Percentiles rank a stretch among this genome's conserved stretches.
These are phyloP conservation scores for Huntiella bhutanensis DNA, from an alignment of 2,329 filamentous ascomycete genomes.

Conservation along the genomic window DNA sequence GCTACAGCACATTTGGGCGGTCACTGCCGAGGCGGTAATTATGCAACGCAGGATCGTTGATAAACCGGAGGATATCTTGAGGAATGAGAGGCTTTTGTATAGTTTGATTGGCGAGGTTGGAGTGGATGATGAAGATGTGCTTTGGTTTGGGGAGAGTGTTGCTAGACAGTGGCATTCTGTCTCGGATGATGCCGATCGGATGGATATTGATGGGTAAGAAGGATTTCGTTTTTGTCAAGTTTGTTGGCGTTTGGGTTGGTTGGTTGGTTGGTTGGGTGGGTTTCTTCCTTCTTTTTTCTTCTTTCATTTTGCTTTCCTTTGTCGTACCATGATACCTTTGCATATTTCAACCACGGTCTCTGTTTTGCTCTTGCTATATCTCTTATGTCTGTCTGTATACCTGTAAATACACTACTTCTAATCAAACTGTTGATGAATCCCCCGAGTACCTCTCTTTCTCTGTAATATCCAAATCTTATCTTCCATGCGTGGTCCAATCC, in stretches of 20 bases:
- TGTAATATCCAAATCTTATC: slow-evolving; percentile 23
- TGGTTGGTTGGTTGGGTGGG: not conserved
- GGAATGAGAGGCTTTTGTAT: slow-evolving; percentile 42
- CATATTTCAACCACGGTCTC: not conserved
- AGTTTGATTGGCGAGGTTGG: slow-evolving; percentile 46
- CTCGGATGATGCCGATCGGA: slow-evolving; percentile 31
- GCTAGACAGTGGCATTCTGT: slow-evolving; percentile 34
- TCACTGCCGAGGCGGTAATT: slow-evolving; percentile 43
- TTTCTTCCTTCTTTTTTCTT: not conserved
- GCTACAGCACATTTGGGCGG: slow-evolving; percentile 42
- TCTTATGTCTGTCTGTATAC: not conserved
- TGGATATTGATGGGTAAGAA: slow-evolving; percentile 9
- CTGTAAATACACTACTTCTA: not conserved
- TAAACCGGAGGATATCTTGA: slow-evolving; percentile 39
- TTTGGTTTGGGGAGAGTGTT: slow-evolving; percentile 37
- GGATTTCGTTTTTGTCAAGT: not conserved
- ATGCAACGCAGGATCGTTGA: slow-evolving; percentile 39
- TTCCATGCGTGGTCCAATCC: slow-evolving; percentile 43
- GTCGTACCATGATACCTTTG: not conserved
- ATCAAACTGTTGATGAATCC: slow-evolving; percentile 3
- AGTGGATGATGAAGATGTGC: slow-evolving; percentile 39
- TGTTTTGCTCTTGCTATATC: not conserved
- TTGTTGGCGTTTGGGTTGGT: not conserved
- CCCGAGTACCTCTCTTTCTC: slow-evolving; percentile 4
- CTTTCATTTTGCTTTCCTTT: not conserved